Percentiles rank a stretch among this genome's conserved stretches.
Evolutionary conservation across 495 filamentous ascomycete genomes (phyloP).

Genomic region (Penicillium subrubescens): DNA sequence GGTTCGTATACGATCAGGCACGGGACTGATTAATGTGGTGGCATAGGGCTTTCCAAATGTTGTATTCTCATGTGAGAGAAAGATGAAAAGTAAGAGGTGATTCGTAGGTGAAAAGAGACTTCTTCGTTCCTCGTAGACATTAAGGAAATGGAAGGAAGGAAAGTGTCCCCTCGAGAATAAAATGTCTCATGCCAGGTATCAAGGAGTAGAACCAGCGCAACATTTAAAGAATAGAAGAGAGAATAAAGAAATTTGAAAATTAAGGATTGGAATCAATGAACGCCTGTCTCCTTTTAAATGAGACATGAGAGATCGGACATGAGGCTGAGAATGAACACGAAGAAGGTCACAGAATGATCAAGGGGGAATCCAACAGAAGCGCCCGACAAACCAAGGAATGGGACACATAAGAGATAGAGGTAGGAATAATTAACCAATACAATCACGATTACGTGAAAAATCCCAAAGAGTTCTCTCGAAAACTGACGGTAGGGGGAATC

Average conservation of each 20-base stretch:
- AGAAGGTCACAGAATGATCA: background rate
- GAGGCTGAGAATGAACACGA: conserved; percentile 9
- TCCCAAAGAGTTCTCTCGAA: background rate
- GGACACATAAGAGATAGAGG: background rate
- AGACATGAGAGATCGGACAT: conserved; percentile 14
- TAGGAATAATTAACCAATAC: conserved; percentile 7
- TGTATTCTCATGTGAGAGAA: background rate
- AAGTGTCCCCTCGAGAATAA: background rate
- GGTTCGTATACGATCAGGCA: background rate
- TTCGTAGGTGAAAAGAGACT: conserved; percentile 1
- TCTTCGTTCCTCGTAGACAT: conserved; percentile 14
- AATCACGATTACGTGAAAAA: background rate
- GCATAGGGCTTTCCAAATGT: background rate
- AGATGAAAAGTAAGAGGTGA: background rate
- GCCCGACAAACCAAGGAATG: conserved; percentile 5
- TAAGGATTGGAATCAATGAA: conserved; percentile 20
- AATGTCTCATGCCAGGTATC: conserved; percentile 25
- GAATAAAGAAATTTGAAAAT: conserved; percentile 12
- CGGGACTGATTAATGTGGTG: background rate
- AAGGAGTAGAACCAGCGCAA: conserved; percentile 11
- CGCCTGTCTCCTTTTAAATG: conserved; percentile 37
- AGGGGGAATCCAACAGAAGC: conserved; percentile 14
- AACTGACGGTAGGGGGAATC: conserved; percentile 16
- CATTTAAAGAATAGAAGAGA: conserved; percentile 7
- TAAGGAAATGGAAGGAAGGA: conserved; percentile 6